phyloP scores from a whole-genome alignment of 148 eudicot species.

The Gaultheria prostrata region DNA sequence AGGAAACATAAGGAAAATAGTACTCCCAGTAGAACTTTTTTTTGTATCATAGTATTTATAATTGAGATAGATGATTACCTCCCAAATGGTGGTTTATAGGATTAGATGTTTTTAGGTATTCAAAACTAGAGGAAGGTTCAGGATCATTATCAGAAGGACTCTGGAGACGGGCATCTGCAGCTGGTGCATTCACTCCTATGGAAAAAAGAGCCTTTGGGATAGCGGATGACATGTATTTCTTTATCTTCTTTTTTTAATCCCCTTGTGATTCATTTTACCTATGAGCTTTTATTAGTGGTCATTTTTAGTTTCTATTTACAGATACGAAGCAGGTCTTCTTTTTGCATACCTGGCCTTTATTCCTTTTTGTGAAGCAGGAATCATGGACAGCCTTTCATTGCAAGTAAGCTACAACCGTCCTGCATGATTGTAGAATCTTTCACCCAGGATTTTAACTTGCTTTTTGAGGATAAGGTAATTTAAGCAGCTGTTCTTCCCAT shows the following conservation, averaged over 20 bases:
- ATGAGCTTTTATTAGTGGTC: neutral
- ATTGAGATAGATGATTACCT: neutral
- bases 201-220: conserved; percentile 91
- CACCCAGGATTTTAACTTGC: neutral
- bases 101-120: conserved; percentile 45
- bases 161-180: conserved; percentile 86
- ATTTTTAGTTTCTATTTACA: conserved; percentile 32
- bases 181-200: conserved; percentile 77
- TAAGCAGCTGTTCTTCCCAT: neutral
- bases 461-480: neutral
- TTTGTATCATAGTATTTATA: neutral
- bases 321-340: conserved; percentile 97
- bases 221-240: conserved; percentile 86
- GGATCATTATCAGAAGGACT: conserved; percentile 69
- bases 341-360: conserved; percentile 78
- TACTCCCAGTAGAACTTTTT: neutral
- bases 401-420: conserved; percentile 44
- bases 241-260: neutral
- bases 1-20: neutral
- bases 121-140: conserved; percentile 58
- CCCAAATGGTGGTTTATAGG: conserved; percentile 12
- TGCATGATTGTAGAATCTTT: neutral
- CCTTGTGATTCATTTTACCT: neutral
- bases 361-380: conserved; percentile 88
- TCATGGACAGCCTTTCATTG: conserved; percentile 79